Evolutionary conservation across 352 stramenopile species (phyloP), one percentile per base, ranked within the genome.

Genomic region (Globisporangium rhizosaccharum): DNA sequence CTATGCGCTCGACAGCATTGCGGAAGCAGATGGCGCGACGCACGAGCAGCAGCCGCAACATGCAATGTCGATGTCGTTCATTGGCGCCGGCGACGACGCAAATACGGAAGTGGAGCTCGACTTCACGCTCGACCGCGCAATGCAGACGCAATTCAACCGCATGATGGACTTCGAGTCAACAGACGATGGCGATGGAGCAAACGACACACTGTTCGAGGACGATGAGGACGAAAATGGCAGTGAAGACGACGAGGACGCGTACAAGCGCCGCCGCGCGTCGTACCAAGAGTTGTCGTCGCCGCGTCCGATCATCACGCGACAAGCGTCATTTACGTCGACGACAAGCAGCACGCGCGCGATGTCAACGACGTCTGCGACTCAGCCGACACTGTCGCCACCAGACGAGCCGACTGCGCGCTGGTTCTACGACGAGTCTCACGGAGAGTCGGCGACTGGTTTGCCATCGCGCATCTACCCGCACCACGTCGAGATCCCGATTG

Each of bases 401-500:
- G 81, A 90, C 46, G 78, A 93, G 17, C 82, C 82, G 26, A 90
- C 75, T 1, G 84, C 84, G 15, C 77, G 84, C 0, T 93, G 84
- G 84, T 93, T 88, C 45, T 90, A 91, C 52, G 84, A 93, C 57
- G 81, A 88, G 14, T 54, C 65, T 3, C 36, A 56, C 49, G 28
- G 9, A 18, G 15, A 18, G 41, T 47, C 57, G 2, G 69, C 71
- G 45, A 73, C 72, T 49, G 83, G 79, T 0, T 70, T 72, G 8
- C 84, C 86, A 17, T 91, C 80, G 39, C 74, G 82, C 11, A 94
- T 96, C 50, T 91, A 89, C 60, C 82, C 81, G 17, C 86, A 96
- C 57, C 86, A 96, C 41, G 79, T 96, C 9, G 85, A 96, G 62
- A 92, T 96, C 36, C 86, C 86, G 1, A 87, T 94, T 28, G 84